Base-by-base conservation (phyloP, 73 alveolate species). In the Urostyla sp. region DNA sequence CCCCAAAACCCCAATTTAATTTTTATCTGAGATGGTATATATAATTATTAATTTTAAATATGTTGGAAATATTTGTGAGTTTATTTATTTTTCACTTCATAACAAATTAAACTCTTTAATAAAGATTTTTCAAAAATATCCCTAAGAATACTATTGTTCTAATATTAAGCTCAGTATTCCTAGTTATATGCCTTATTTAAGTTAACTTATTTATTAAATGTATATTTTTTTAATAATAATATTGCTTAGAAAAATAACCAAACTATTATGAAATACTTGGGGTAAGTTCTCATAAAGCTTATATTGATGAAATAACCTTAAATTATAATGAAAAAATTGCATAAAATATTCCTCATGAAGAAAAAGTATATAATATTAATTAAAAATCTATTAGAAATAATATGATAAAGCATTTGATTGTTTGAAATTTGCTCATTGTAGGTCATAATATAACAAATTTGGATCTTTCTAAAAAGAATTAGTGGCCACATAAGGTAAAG, bases 341-440 rank as follows among this genome's bases (percentile, higher is more conserved):
- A 10, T 52, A 73, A 4, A 31, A 31, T 34, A 73, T 52, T 60
- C 75, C 85, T 3, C 75, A 50, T 11, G 75, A 73, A 20, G 58
- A 34, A 31, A 53, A 52, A 34, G 55, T 73, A 28, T 16, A 26
- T 16, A 51, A 54, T n/a, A 52, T 52, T 49, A 73, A 52, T 24
- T 0, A 34, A 21, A 73, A 52, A 8, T 24, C n/a, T n/a, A n/a
- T n/a, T n/a, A n/a, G n/a, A n/a, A n/a, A n/a, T n/a, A n/a, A n/a
- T n/a, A n/a, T n/a, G n/a, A 73, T 32, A 75, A 73, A 23, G 85
- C 85, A 3, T 73, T 52, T 73, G 85, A 73, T 53, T 50, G 75
- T 48, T 23, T 73, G 61, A 73, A 61, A 36, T 52, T 35, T 8
- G 4, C 61, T n/a, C 83, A 56, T 20, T 69, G 83, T 27, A 21